A percentile compares a stretch with the other conserved stretches of the same genome.
Conservation (phyloP, 1,284 basidiomycete species). For the Apiotrichum sp. region DNA sequence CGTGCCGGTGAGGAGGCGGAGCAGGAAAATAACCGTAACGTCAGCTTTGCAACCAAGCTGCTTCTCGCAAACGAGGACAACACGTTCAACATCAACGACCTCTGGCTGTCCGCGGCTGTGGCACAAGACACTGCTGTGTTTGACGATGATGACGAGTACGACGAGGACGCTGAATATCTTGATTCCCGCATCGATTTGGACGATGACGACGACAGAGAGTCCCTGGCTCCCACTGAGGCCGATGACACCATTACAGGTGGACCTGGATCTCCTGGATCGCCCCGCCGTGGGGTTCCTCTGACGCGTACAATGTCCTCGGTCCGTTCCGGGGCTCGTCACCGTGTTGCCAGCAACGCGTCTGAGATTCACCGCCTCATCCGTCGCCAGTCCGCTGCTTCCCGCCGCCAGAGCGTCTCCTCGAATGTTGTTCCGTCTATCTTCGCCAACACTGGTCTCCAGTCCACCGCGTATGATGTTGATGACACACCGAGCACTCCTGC, state of each 20-base stretch:
- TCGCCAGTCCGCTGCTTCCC: slow-evolving; percentile 24
- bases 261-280: slow-evolving; percentile 8
- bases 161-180: slow-evolving; percentile 16
- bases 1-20: slow-evolving; percentile 25
- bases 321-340: slow-evolving; percentile 2
- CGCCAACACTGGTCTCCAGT: slow-evolving; percentile 41
- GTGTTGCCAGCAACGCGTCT: slow-evolving; percentile 7
- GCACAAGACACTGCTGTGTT: slow-evolving; percentile 48
- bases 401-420: slow-evolving; percentile 41
- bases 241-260: neutral
- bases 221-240: slow-evolving; percentile 18
- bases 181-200: slow-evolving; percentile 20
- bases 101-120: slow-evolving; percentile 48
- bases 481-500: neutral
- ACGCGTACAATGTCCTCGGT: slow-evolving; percentile 3
- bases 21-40: slow-evolving; percentile 18
- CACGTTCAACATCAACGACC: slow-evolving; percentile 48
- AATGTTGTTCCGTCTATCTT: slow-evolving; percentile 44
- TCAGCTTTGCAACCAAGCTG: slow-evolving; percentile 73
- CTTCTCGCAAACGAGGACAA: slow-evolving; percentile 57
- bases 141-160: slow-evolving; percentile 44
- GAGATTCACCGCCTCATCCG: slow-evolving; percentile 7
- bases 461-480: slow-evolving; percentile 10
- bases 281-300: slow-evolving; percentile 12
- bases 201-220: slow-evolving; percentile 6